A percentile compares a stretch with the other conserved stretches of the same genome.
Conservation (phyloP, 1,139 yeast species). For the Geotrichum citri-aurantii region DNA sequence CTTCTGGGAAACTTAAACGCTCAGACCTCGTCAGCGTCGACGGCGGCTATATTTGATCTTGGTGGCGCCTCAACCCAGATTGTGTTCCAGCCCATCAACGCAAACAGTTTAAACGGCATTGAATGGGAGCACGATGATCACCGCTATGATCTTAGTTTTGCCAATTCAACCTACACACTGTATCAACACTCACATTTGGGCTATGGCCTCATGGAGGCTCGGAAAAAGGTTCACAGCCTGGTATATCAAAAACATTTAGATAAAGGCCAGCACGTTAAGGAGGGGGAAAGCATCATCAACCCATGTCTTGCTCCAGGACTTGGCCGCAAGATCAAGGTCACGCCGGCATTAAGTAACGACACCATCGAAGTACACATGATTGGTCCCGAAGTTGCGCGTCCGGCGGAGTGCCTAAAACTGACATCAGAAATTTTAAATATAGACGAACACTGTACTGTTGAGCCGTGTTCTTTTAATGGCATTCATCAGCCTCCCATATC, state of each 20-base stretch:
- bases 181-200: constrained; percentile 96
- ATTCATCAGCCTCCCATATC: constrained; percentile 90
- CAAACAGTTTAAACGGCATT: background rate
- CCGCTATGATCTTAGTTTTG: constrained; percentile 73
- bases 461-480: constrained; percentile 95
- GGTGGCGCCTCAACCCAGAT: constrained; percentile 99
- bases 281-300: constrained; percentile 41
- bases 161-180: constrained; percentile 70
- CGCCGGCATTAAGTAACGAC: constrained; percentile 21
- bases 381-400: constrained; percentile 62
- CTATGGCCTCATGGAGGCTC: constrained; percentile 90
- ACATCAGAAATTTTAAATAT: constrained; percentile 82
- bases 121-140: constrained; percentile 72
- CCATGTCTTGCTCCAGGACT: constrained; percentile 87
- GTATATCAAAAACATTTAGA: constrained; percentile 24
- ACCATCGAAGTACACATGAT: constrained; percentile 48
- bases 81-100: constrained; percentile 76
- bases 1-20: constrained; percentile 83
- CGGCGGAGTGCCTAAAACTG: constrained; percentile 66
- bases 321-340: constrained; percentile 34
- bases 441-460: constrained; percentile 62
- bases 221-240: constrained; percentile 65
- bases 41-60: constrained; percentile 94
- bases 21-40: constrained; percentile 47
- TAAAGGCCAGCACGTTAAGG: background rate